phyloP scores from a whole-genome alignment of 352 stramenopile species.

The Aphanomyces astaci region DNA sequence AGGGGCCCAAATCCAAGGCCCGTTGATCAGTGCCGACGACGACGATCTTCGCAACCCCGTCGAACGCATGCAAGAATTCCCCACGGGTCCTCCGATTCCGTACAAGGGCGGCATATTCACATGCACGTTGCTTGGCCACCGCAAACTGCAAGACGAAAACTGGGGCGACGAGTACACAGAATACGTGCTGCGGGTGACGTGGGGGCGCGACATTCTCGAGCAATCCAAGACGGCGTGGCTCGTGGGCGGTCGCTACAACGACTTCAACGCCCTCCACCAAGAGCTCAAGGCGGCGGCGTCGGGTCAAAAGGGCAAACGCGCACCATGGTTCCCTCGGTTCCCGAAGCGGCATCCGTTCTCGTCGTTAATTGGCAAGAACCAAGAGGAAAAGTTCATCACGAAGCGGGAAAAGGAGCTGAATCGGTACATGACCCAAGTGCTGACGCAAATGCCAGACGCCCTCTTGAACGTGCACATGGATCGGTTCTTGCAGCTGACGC shows the following conservation, averaged over 20 bases:
- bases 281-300: slow-evolving; percentile 81
- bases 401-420: slow-evolving; percentile 88
- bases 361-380: slow-evolving; percentile 87
- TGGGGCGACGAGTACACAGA: slow-evolving; percentile 87
- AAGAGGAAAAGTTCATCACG: slow-evolving; percentile 88
- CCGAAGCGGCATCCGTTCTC: slow-evolving; percentile 86
- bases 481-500: slow-evolving; percentile 82
- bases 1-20: slow-evolving; percentile 60
- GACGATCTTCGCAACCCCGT: slow-evolving; percentile 82
- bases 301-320: slow-evolving; percentile 73
- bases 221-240: slow-evolving; percentile 86
- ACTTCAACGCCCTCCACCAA: slow-evolving; percentile 85
- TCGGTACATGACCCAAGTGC: slow-evolving; percentile 86
- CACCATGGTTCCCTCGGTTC: slow-evolving; percentile 85
- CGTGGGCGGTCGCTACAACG: slow-evolving; percentile 81
- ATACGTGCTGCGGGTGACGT: slow-evolving; percentile 82
- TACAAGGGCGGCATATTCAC: slow-evolving; percentile 87
- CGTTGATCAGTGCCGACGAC: slow-evolving; percentile 78
- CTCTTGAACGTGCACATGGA: slow-evolving; percentile 85
- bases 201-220: slow-evolving; percentile 81
- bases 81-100: slow-evolving; percentile 81
- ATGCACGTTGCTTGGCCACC: slow-evolving; percentile 82
- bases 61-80: slow-evolving; percentile 81
- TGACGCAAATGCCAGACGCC: slow-evolving; percentile 85
- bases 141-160: slow-evolving; percentile 85